These are phyloP conservation scores for Agaricales sp. DNA, from an alignment of 1,284 basidiomycete genomes.

Conservation along the genomic window DNA sequence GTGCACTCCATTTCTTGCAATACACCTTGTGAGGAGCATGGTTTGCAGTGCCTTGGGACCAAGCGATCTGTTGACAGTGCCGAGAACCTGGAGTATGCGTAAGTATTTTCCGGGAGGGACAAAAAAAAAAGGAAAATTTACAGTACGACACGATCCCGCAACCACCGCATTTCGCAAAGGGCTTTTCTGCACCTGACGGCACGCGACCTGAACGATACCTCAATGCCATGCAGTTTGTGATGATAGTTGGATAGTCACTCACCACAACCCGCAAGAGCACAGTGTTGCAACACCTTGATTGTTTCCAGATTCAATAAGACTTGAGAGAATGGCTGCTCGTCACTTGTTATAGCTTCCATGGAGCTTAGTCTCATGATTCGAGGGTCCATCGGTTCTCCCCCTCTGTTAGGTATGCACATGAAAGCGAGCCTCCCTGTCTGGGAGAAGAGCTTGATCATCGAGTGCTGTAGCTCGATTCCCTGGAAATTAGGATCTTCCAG, in stretches of 20 bases:
- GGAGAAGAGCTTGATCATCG: neutral
- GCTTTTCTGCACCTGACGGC: neutral
- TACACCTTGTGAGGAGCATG: neutral
- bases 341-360: neutral
- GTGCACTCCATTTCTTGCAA: neutral
- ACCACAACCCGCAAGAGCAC: neutral
- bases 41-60: neutral
- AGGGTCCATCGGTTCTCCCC: neutral
- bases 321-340: neutral
- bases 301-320: neutral
- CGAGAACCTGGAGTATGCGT: neutral
- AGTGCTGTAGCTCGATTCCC: too few relatives aligned
- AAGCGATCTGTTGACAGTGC: neutral
- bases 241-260: neutral
- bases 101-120: neutral
- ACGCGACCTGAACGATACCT: neutral
- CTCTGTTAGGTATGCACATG: neutral
- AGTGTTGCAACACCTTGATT: neutral
- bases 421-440: neutral
- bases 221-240: too few relatives aligned
- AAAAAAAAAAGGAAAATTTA: neutral
- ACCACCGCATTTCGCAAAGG: neutral
- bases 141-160: neutral
- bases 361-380: neutral
- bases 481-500: neutral